Percentiles rank a stretch among this genome's conserved stretches.
Evolutionary conservation across 2,329 filamentous ascomycete genomes (phyloP).

Genomic region (Lecanosticta acicola): DNA sequence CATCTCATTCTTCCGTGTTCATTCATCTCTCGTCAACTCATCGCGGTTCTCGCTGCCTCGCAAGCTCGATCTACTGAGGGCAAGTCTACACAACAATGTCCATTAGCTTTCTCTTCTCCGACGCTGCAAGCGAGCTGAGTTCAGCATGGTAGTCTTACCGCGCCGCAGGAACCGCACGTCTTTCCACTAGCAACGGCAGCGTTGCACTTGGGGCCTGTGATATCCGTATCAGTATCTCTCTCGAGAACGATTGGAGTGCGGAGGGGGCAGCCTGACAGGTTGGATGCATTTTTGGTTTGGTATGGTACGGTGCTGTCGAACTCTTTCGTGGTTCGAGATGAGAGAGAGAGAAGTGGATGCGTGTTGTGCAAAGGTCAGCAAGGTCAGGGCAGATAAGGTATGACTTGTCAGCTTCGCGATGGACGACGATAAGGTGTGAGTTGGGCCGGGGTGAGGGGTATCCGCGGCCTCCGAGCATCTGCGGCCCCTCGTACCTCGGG

Average conservation of each 20-base stretch:
- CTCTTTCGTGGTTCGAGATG: no score
- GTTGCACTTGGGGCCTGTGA: constrained; percentile 32
- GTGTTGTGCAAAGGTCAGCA: no score
- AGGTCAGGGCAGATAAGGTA: no score
- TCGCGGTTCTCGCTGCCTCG: background rate
- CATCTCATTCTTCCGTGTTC: no score
- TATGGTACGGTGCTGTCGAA: background rate
- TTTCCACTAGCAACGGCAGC: constrained; percentile 27
- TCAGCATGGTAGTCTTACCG: constrained; percentile 18
- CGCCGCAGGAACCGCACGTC: constrained; percentile 31
- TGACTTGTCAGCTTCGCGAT: no score
- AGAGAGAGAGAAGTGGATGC: no score
- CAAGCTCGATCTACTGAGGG: constrained; percentile 19
- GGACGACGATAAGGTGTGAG: background rate
- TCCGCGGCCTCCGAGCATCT: no score
- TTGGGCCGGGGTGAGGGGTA: background rate
- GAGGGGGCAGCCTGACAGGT: constrained; percentile 10
- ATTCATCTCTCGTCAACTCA: constrained; percentile 4
- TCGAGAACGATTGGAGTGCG: no score
- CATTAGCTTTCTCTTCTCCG: background rate
- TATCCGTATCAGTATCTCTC: background rate
- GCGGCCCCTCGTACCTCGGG: no score
- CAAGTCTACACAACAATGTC: constrained; percentile 21
- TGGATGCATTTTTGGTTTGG: constrained; percentile 12
- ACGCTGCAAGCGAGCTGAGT: no score